Evolutionary conservation across 2,329 filamentous ascomycete species (phyloP), one percentile per base, ranked within the genome.

Genomic region (Aspergillus eucalypticola): DNA sequence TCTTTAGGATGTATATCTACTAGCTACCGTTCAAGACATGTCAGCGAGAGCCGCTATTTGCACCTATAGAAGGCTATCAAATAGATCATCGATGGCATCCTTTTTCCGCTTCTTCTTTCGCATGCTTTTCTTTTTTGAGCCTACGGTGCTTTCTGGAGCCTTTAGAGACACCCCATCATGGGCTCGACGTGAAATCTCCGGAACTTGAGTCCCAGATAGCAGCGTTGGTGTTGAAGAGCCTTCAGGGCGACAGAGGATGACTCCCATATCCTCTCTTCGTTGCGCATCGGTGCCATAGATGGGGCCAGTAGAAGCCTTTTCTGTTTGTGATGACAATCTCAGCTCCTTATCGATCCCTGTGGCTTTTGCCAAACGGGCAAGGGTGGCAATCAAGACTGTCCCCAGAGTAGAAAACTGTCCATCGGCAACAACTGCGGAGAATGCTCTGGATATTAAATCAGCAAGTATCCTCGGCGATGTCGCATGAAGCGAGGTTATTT

Each of bases 41-140:
- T 27, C 44, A 21, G 10, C 10, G 11, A 46, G 49, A 15, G 8
- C 25, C n/a, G 29, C 49, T 19, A 19, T 32, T 5, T 46, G 15
- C 19, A 17, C 59, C 50, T 60, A 75, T 29, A 84, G 67, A 8
- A 91, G 74, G 8, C 83, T 83, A 55, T 82, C 83, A 69, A 95
- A 95, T 23, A 94, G 75, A 69, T 88, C 87, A 63, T 92, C 90
- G 58, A 94, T 90, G 44, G 85, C 88, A 71, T 92, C 86, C 5
- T 80, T 79, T 39, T 79, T 83, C 64, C 79, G 83, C 62, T 82
- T 83, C 68, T 81, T 83, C 67, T 84, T 86, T 74, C 84, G 72
- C 44, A 62, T 67, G 49, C 70, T 74, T 29, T 53, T 54, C 27
- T 56, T 52, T 32, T 25, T 42, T 59, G 29, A 25, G 52, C 39